Evolutionary conservation across 2,329 filamentous ascomycete genomes (phyloP).

Genomic region (Coniella lustricola): DNA sequence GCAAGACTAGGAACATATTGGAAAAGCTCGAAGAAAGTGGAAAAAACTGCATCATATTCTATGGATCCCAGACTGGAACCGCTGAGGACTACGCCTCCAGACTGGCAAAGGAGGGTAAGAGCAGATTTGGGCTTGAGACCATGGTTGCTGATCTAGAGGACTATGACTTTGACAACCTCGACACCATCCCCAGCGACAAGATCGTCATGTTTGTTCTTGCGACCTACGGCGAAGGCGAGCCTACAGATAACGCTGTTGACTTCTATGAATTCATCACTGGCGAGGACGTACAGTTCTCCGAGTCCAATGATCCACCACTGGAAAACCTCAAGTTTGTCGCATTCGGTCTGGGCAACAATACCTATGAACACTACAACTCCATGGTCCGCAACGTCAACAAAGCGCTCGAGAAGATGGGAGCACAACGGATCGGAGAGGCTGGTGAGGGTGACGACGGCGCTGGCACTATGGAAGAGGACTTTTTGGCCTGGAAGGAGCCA

Average conservation of each 20-base stretch:
- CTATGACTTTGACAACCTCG: constrained; percentile 92
- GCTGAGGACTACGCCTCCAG: constrained; percentile 97
- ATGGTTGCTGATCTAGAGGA: constrained; percentile 98
- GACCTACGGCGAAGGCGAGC: constrained; percentile 96
- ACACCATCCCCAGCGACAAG: constrained; percentile 82
- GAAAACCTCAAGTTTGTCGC: constrained; percentile 84
- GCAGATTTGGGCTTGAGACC: constrained; percentile 90
- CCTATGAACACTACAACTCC: constrained; percentile 98
- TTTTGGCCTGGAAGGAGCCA: constrained; percentile 96
- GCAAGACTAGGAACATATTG: constrained; percentile 83
- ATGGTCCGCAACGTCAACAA: constrained; percentile 93
- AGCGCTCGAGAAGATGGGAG: constrained; percentile 74
- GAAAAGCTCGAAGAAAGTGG: constrained; percentile 93
- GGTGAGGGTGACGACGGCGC: constrained; percentile 97
- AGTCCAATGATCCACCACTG: constrained; percentile 66
- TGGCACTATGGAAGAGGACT: constrained; percentile 99
- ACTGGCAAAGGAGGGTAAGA: constrained; percentile 94
- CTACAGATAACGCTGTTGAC: constrained; percentile 96
- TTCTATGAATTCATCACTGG: constrained; percentile 93
- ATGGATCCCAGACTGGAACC: constrained; percentile 95
- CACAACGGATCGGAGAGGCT: constrained; percentile 73
- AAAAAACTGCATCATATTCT: constrained; percentile 98
- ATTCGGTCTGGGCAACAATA: constrained; percentile 97
- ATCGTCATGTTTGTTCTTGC: constrained; percentile 91
- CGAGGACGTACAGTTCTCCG: constrained; percentile 75